Evolutionary conservation across 768 basidiomycete species (phyloP), one percentile per base, ranked within the genome.

Genomic region (Tricholoma flavovirens): DNA sequence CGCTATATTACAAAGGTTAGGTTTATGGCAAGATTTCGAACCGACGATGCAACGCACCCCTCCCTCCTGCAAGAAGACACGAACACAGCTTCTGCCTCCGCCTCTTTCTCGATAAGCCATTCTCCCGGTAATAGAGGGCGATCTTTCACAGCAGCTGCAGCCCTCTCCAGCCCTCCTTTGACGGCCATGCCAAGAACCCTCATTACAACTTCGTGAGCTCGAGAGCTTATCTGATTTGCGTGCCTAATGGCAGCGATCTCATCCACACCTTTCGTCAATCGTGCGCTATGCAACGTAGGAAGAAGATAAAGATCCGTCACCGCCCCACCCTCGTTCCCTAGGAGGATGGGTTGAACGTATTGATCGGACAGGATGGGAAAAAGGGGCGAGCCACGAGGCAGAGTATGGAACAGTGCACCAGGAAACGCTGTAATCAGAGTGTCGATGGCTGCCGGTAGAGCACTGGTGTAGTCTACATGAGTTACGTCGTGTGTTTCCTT

Each of bases 121-220:
- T 94, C 88, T 3, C 79, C 77, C 1, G 89, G 90, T 2, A 91
- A 73, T 4, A 81, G 70, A 0, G 83, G 84, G 3, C 80, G 71
- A 9, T 72, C 71, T 3, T 72, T 73, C 9, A 75, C 80, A 30
- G 75, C 75, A 4, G 71, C 80, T 11, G 72, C 69, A 14, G 67
- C 80, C 33, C 71, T 72, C 60, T 71, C 68, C 56, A 87, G 78
- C 52, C 76, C 75, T 15, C 79, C 79, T 51, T 82, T 81, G 17
- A 88, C 88, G 3, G 85, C 86, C 49, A 77, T 71, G 2, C 94
- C 94, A 12, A 97, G 79, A 8, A 96, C 86, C 7, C 90, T 79
- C 96, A 98, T 98, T 50, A 98, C 83, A 6, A 84, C 81, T 70
- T 94, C 91, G 61, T 98, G 96, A 4, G 96, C n/a, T n/a, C n/a